phyloP scores from a whole-genome alignment of 2,329 filamentous ascomycete genomes.

The Beauveria sp. region DNA sequence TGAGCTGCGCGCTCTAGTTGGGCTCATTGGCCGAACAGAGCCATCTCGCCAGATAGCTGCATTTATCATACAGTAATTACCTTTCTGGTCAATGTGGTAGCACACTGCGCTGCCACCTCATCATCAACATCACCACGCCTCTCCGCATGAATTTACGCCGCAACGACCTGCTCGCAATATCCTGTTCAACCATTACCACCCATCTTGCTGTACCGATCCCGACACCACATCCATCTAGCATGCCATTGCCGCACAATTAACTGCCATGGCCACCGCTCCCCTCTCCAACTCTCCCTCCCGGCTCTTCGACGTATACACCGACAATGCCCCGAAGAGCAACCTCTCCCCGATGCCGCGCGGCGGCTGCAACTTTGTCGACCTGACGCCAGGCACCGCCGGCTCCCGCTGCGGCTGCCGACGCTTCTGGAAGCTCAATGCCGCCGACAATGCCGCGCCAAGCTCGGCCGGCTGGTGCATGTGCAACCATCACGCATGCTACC shows the following conservation, averaged over 20 bases:
- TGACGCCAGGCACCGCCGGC: conserved; percentile 43
- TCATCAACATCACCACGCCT: background rate
- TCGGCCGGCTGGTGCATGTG: conserved; percentile 53
- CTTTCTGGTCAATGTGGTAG: background rate
- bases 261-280: conserved; percentile 41
- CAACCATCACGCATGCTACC: conserved; percentile 54
- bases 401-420: conserved; percentile 52
- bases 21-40: background rate
- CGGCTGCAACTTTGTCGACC: conserved; percentile 50
- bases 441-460: conserved; percentile 28
- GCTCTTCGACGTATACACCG: conserved; percentile 50
- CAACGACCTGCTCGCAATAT: background rate
- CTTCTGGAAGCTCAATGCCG: conserved; percentile 45
- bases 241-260: conserved; percentile 35
- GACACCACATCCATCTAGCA: background rate
- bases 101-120: background rate
- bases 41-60: background rate
- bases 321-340: conserved; percentile 26
- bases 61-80: background rate
- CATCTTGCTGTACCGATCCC: background rate
- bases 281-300: conserved; percentile 34
- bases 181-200: background rate
- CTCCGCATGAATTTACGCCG: background rate
- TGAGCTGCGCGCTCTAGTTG: background rate
- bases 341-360: conserved; percentile 39